Evolutionary conservation across 768 basidiomycete genomes (phyloP).

Genomic region (Russula ochroleuca): DNA sequence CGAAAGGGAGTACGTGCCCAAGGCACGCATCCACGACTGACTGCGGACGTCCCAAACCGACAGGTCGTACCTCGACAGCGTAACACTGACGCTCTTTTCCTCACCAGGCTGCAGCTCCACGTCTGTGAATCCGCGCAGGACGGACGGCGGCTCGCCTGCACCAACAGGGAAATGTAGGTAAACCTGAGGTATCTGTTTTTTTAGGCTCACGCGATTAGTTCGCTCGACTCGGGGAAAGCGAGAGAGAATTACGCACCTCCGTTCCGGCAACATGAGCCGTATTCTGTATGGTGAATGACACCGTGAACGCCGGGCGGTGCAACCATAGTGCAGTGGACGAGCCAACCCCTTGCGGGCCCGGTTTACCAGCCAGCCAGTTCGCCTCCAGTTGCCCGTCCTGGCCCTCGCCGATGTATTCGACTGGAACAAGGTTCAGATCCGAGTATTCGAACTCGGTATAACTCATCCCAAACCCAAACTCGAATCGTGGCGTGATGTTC

Average conservation of each 20-base stretch:
- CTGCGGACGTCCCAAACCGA: conserved; percentile 36
- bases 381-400: conserved; percentile 40
- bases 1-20: conserved; percentile 34
- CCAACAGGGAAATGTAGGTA: conserved; percentile 65
- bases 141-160: conserved; percentile 63
- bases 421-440: conserved; percentile 45
- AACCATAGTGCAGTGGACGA: conserved; percentile 65
- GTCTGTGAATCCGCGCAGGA: conserved; percentile 41
- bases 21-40: conserved; percentile 37
- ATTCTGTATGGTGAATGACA: conserved; percentile 65
- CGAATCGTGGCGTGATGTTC: conserved; percentile 74
- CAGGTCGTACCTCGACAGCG: conserved; percentile 30
- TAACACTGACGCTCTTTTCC: conserved; percentile 25
- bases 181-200: conserved; percentile 60
- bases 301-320: conserved; percentile 58
- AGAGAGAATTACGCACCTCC: conserved; percentile 42
- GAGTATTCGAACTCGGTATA: conserved; percentile 81
- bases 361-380: conserved; percentile 57
- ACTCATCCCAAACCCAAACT: conserved; percentile 87
- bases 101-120: conserved; percentile 28
- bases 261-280: conserved; percentile 55
- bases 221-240: neutral
- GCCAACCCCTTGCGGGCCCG: conserved; percentile 52
- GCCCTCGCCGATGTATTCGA: conserved; percentile 43
- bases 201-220: neutral